These are phyloP conservation scores for Helianthus tuberosus DNA, from an alignment of 129 eudicot species.

Conservation along the genomic window DNA sequence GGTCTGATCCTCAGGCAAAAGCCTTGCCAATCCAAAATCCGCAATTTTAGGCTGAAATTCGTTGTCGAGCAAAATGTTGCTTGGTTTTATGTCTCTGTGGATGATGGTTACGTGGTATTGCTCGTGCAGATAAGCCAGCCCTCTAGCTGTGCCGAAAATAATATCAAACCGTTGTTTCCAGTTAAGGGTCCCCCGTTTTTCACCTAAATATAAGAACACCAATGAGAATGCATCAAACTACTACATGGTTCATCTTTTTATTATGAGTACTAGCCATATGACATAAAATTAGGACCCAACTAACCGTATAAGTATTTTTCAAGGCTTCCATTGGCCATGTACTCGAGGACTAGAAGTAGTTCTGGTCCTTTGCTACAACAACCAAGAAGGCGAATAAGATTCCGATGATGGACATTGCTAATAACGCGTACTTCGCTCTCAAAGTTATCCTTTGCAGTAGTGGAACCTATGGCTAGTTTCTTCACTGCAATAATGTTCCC, in stretches of 20 bases:
- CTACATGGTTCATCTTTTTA: not conserved
- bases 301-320: constrained; percentile 71
- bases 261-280: not conserved
- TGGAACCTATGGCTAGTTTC: constrained; percentile 46
- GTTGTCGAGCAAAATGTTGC: constrained; percentile 68
- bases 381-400: constrained; percentile 77
- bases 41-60: constrained; percentile 75
- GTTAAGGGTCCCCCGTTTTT: constrained; percentile 51
- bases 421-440: constrained; percentile 74
- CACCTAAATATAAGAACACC: constrained; percentile 41
- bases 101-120: constrained; percentile 77
- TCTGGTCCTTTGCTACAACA: constrained; percentile 66
- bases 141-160: constrained; percentile 70
- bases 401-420: constrained; percentile 82
- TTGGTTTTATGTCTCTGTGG: constrained; percentile 78
- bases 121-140: constrained; percentile 76
- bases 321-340: constrained; percentile 85
- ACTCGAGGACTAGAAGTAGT: constrained; percentile 69
- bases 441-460: constrained; percentile 59
- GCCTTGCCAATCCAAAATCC: constrained; percentile 84
- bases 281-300: not conserved
- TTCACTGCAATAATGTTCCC: constrained; percentile 73
- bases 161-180: constrained; percentile 71
- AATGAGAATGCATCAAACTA: not conserved
- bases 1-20: constrained; percentile 66